phyloP scores from a whole-genome alignment of 2,329 filamentous ascomycete genomes.

The Trichoderma brevicompactum region DNA sequence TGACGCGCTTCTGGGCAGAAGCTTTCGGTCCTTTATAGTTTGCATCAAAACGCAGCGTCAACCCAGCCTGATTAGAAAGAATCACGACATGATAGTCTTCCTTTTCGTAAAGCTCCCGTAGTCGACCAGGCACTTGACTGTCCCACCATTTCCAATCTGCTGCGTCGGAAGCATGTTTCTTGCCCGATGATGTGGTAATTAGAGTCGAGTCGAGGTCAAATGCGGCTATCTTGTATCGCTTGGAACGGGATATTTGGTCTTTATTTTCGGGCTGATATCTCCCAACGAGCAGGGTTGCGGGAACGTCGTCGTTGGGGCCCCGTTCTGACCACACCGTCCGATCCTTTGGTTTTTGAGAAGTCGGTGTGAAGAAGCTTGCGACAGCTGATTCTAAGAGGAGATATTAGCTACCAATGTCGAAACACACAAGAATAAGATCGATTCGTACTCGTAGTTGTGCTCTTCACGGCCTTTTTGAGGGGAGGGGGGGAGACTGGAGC shows the following conservation, averaged over 20 bases:
- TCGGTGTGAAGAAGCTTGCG: constrained; percentile 84
- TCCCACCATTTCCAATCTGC: constrained; percentile 97
- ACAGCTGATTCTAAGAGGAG: constrained; percentile 64
- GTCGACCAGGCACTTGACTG: constrained; percentile 64
- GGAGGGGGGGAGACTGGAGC: constrained; percentile 58
- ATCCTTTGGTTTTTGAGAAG: constrained; percentile 82
- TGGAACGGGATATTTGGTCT: constrained; percentile 37
- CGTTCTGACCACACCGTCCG: constrained; percentile 73
- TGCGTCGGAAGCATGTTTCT: constrained; percentile 71
- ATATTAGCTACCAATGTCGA: not conserved
- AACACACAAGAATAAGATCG: not conserved
- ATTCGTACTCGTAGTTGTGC: constrained; percentile 54
- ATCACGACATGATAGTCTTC: constrained; percentile 78
- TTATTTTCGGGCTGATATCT: constrained; percentile 60
- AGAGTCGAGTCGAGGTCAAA: constrained; percentile 88
- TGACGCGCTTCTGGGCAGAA: constrained; percentile 62
- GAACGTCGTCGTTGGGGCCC: constrained; percentile 54
- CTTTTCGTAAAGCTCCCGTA: constrained; percentile 67
- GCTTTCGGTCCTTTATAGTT: constrained; percentile 68
- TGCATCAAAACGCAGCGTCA: constrained; percentile 74
- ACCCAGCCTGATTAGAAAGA: constrained; percentile 85
- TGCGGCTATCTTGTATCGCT: constrained; percentile 66
- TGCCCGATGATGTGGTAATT: constrained; percentile 78
- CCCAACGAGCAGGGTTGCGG: constrained; percentile 72
- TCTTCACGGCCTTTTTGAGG: constrained; percentile 57